phyloP scores from a whole-genome alignment of 805 yeast genomes.

The Hanseniaspora lindneri region DNA sequence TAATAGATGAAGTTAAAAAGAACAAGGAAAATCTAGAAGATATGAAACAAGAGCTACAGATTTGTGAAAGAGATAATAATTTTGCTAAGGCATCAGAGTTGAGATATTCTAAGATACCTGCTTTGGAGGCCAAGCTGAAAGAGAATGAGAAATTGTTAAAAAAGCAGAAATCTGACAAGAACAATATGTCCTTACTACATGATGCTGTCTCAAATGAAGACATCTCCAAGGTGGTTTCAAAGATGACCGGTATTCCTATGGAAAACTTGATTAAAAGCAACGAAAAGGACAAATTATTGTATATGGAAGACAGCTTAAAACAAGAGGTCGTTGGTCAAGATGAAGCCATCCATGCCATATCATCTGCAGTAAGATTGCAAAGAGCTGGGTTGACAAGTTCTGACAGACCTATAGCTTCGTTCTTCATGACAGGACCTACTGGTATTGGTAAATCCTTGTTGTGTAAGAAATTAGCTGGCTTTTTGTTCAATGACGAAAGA shows the following conservation, averaged over 20 bases:
- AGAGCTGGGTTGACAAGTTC: conserved; percentile 94
- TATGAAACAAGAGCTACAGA: conserved; percentile 72
- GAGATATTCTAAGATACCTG: conserved; percentile 79
- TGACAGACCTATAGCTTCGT: conserved; percentile 89
- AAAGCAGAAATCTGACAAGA: conserved; percentile 31
- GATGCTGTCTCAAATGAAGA: conserved; percentile 92
- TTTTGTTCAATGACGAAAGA: conserved; percentile 76
- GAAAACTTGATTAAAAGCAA: conserved; percentile 74
- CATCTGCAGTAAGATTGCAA: conserved; percentile 91
- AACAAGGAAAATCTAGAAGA: conserved; percentile 76
- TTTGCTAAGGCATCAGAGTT: conserved; percentile 81
- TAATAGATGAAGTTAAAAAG: conserved; percentile 62
- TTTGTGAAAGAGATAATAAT: conserved; percentile 70
- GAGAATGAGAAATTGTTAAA: conserved; percentile 20
- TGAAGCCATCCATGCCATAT: conserved; percentile 77
- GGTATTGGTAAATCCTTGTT: conserved; percentile 98
- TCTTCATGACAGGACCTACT: conserved; percentile 94
- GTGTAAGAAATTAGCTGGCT: conserved; percentile 84
- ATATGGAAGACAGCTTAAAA: conserved; percentile 71
- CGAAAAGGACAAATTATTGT: conserved; percentile 78
- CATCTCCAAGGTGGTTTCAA: conserved; percentile 80
- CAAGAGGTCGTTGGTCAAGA: conserved; percentile 88
- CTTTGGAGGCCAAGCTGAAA: conserved; percentile 43
- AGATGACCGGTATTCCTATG: conserved; percentile 93
- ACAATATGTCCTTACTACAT: conserved; percentile 34